A percentile compares a stretch with the other conserved stretches of the same genome.
phyloP scores from a whole-genome alignment of 192 early-diverging fungal genomes.

The Coemansia sp. region DNA sequence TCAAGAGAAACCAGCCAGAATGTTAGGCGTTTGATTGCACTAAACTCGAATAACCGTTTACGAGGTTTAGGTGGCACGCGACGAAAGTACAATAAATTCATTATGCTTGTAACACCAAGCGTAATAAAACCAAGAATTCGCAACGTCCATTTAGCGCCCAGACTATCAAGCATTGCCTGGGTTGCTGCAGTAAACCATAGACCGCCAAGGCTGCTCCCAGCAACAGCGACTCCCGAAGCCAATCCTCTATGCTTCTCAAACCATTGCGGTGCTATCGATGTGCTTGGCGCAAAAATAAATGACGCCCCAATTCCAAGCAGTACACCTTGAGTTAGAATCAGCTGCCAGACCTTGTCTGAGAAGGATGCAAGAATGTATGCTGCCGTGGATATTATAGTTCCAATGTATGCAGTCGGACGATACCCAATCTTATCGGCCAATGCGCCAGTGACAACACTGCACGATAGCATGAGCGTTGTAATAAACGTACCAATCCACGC shows the following conservation, averaged over 20 bases:
- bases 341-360: slow-evolving; percentile 63
- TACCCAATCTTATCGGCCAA: slow-evolving; percentile 38
- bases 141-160: slow-evolving; percentile 68
- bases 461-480: slow-evolving; percentile 30
- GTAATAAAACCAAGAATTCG: slow-evolving; percentile 63
- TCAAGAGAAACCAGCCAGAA: slow-evolving; percentile 41
- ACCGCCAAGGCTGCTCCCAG: slow-evolving; percentile 75
- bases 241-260: slow-evolving; percentile 65
- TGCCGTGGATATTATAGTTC: slow-evolving; percentile 24
- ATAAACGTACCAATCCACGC: slow-evolving; percentile 45
- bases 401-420: slow-evolving; percentile 23
- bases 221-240: slow-evolving; percentile 73
- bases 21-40: slow-evolving; percentile 13
- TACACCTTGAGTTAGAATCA: slow-evolving; percentile 72
- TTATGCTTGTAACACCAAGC: slow-evolving; percentile 30
- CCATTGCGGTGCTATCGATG: slow-evolving; percentile 70
- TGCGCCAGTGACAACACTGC: slow-evolving; percentile 30
- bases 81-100: slow-evolving; percentile 43
- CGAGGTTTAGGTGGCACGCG: slow-evolving; percentile 50
- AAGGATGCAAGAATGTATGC: slow-evolving; percentile 44
- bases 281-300: slow-evolving; percentile 65
- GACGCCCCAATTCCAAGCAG: slow-evolving; percentile 72
- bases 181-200: slow-evolving; percentile 62
- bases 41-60: slow-evolving; percentile 26
- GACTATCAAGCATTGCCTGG: slow-evolving; percentile 57